Conservation (phyloP, 176 grass and related monocot genomes). For the Triticum urartu region DNA sequence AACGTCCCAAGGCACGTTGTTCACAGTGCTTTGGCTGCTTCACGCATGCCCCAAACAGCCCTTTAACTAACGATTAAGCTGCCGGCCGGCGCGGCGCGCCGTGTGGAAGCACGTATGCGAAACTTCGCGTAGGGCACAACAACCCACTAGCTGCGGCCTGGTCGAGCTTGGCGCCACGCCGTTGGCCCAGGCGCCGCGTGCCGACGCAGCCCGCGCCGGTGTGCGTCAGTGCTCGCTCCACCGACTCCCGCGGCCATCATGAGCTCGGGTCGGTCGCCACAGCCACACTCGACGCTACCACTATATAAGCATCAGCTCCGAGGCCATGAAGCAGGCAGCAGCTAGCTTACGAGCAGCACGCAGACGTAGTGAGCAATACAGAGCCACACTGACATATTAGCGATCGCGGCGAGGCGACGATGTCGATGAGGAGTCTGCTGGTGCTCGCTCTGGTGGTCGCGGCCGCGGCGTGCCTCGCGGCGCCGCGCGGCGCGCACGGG, state of each 20-base stretch:
- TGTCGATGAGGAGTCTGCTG: background rate
- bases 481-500: constrained; percentile 26
- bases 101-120: background rate
- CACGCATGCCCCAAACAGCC: background rate
- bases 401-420: background rate
- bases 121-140: background rate
- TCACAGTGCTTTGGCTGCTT: background rate
- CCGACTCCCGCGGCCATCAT: constrained; percentile 22
- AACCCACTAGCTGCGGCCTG: constrained; percentile 20
- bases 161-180: constrained; percentile 9
- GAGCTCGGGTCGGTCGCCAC: background rate
- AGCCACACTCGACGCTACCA: background rate
- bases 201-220: constrained; percentile 17
- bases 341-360: background rate
- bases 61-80: background rate
- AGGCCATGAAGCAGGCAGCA: background rate
- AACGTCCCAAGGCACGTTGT: too few relatives aligned
- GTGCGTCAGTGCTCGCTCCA: constrained; percentile 38
- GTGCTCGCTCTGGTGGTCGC: background rate
- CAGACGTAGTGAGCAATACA: background rate
- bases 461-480: background rate
- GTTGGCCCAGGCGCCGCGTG: background rate
- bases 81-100: background rate
- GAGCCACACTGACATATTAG: background rate
- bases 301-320: constrained; percentile 24